Evolutionary conservation across 2,329 filamentous ascomycete species (phyloP).

Genomic region (Colletotrichum coccodes): DNA sequence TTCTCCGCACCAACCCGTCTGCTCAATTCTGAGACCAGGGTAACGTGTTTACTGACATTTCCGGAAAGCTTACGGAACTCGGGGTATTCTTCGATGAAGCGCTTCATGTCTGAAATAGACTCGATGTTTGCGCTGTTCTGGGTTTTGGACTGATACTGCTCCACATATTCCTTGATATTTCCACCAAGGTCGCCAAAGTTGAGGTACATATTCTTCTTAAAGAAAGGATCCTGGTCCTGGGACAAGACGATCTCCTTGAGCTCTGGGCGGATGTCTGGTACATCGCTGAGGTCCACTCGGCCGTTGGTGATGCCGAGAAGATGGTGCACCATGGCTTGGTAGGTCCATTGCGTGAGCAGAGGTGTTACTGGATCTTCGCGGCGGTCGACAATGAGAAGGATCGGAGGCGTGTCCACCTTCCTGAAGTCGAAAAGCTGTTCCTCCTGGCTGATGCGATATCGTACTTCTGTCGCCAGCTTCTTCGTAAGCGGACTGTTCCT

Average conservation of each 20-base stretch:
- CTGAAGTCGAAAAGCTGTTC: conserved; percentile 97
- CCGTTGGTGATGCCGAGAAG: conserved; percentile 93
- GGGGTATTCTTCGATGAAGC: conserved; percentile 98
- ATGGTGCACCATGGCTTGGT: conserved; percentile 99
- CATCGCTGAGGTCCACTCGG: conserved; percentile 86
- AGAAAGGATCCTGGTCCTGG: conserved; percentile 97
- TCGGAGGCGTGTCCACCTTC: conserved; percentile 92
- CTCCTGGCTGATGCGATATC: conserved; percentile 94
- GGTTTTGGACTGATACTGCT: conserved; percentile 98
- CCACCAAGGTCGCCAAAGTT: conserved; percentile 96
- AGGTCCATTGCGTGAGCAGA: conserved; percentile 96
- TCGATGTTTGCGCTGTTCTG: conserved; percentile 96
- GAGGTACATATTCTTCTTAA: conserved; percentile 98
- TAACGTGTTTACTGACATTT: conserved; percentile 98
- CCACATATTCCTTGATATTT: conserved; percentile 98
- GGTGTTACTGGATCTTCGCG: conserved; percentile 96
- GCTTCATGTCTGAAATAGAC: conserved; percentile 98
- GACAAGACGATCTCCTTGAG: conserved; percentile 94
- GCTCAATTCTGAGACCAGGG: conserved; percentile 92
- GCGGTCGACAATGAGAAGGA: conserved; percentile 89
- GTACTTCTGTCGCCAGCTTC: conserved; percentile 91
- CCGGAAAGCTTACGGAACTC: conserved; percentile 97
- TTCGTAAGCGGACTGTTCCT: conserved; percentile 91
- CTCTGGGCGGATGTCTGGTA: conserved; percentile 86
- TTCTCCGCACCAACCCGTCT: conserved; percentile 86